Base-by-base conservation (phyloP, 805 yeast species). In the Teunomyces panamensis region DNA sequence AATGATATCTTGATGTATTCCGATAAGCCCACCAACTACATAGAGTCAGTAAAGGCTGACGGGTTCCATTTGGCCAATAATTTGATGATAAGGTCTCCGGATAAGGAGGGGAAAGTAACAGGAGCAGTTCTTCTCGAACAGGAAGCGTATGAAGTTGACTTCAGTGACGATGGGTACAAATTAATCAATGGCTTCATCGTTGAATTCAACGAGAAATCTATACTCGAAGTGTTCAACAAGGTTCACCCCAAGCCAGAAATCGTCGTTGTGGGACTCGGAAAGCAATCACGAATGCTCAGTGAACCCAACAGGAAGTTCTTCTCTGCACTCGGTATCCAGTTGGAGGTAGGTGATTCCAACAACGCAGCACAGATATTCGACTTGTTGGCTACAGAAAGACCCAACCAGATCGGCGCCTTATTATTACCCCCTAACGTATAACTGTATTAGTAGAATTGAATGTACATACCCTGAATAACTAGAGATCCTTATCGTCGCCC, bases 201-300 rank as follows among this genome's bases (percentile, higher is more conserved):
- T 10, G 81, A 79, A 30, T 70, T 85, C 43, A 66, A 70, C 46
- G 64, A 65, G 11, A 42, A 52, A 17, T 60, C 67, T n/a, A 64
- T 78, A 0, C 64, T 83, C 24, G 71, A 71, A 10, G 60, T 85
- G 3, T 74, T 85, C 47, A 74, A 73, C 14, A 67, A 81, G 5
- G 63, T 85, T 1, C 81, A 83, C 60, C 96, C 96, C 3, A 82
- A 83, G 57, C 96, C 96, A 0, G 95, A 88, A 58, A 70, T 88
- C 39, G 56, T 86, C 42, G 83, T 87, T 6, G 65, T 87, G 13
- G 96, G 96, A 1, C 67, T 86, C 20, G 96, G 96, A 0, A 69
- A 71, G 49, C 73, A 77, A 49, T 75, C 87, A 2, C 72, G 94
- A 42, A 73, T 86, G 63, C 68, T 88, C 53, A 77, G 83, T 30